Evolutionary conservation across 495 filamentous ascomycete species (phyloP).

Genomic region (Hapsidospora chrysogenum): DNA sequence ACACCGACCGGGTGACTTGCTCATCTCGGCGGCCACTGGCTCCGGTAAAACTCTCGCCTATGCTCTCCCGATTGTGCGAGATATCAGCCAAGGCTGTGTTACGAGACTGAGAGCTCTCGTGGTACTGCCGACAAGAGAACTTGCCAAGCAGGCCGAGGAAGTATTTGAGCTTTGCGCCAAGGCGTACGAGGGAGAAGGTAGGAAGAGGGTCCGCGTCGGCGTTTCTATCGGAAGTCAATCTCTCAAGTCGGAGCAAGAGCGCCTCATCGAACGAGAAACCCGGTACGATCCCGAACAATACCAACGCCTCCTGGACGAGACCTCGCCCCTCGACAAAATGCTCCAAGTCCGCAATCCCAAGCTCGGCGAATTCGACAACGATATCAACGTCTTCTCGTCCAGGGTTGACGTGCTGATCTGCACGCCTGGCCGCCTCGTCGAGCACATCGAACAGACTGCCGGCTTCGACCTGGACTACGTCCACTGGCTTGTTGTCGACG

Average conservation of each 20-base stretch:
- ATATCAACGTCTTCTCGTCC: constrained; percentile 44
- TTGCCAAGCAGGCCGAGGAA: constrained; percentile 46
- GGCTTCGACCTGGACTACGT: constrained; percentile 62
- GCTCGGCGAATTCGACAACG: constrained; percentile 14
- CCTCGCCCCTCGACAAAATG: constrained; percentile 6
- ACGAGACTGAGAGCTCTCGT: constrained; percentile 2
- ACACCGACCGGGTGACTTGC: constrained; percentile 56
- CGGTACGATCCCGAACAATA: constrained; percentile 21
- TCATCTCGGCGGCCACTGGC: constrained; percentile 69
- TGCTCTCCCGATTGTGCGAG: constrained; percentile 50
- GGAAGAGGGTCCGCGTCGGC: constrained; percentile 54
- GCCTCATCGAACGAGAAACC: constrained; percentile 44
- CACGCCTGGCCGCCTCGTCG: constrained; percentile 83
- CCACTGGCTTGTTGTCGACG: constrained; percentile 81
- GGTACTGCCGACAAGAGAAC: constrained; percentile 3
- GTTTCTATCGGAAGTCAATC: constrained; percentile 65
- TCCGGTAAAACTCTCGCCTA: constrained; percentile 77
- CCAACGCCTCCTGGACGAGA: constrained; percentile 41
- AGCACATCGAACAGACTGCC: constrained; percentile 69
- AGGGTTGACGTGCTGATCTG: constrained; percentile 81
- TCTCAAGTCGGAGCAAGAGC: constrained; percentile 56
- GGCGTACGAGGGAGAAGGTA: constrained; percentile 24
- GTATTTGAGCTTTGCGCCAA: constrained; percentile 49
- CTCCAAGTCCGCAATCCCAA: not conserved
- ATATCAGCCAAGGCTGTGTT: constrained; percentile 1